Percentiles rank a stretch among this genome's conserved stretches.
Conservation (phyloP, 176 grass and related monocot species). For the Avena atlantica region DNA sequence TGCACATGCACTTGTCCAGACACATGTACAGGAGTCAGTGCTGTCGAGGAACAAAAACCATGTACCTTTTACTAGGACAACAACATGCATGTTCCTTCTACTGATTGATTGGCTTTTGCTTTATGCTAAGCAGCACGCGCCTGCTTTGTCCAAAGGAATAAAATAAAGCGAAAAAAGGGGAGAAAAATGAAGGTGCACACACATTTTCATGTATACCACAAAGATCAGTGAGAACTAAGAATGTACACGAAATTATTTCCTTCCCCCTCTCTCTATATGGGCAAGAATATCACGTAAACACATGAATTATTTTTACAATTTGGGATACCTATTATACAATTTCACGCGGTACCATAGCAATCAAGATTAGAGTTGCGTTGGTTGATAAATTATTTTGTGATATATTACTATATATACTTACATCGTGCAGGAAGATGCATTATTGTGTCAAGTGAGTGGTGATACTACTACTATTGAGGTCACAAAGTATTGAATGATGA, state of each 20-base stretch:
- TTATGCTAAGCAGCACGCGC: constrained; percentile 16
- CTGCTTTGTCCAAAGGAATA: background rate
- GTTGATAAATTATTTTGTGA: too few species aligned
- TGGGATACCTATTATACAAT: background rate
- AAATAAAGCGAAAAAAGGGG: background rate
- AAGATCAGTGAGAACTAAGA: background rate
- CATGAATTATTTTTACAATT: background rate
- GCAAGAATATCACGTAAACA: background rate
- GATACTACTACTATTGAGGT: background rate
- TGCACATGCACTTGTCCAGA: constrained; percentile 63
- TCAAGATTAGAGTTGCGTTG: too few species aligned
- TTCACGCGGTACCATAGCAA: too few species aligned
- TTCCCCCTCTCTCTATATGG: background rate
- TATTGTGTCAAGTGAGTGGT: background rate
- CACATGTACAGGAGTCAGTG: background rate
- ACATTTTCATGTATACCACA: background rate
- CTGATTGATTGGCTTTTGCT: constrained; percentile 32
- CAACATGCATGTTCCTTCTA: constrained; percentile 39
- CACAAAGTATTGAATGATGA: too few species aligned
- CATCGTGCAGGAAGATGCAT: too few species aligned
- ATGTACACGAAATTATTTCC: background rate
- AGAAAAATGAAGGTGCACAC: constrained; percentile 4
- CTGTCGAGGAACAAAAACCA: constrained; percentile 33
- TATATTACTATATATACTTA: too few species aligned
- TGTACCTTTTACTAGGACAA: constrained; percentile 41